Percentiles rank a stretch among this genome's conserved stretches.
These are phyloP conservation scores for Naganishia cerealis DNA, from an alignment of 1,284 basidiomycete species.

Conservation along the genomic window DNA sequence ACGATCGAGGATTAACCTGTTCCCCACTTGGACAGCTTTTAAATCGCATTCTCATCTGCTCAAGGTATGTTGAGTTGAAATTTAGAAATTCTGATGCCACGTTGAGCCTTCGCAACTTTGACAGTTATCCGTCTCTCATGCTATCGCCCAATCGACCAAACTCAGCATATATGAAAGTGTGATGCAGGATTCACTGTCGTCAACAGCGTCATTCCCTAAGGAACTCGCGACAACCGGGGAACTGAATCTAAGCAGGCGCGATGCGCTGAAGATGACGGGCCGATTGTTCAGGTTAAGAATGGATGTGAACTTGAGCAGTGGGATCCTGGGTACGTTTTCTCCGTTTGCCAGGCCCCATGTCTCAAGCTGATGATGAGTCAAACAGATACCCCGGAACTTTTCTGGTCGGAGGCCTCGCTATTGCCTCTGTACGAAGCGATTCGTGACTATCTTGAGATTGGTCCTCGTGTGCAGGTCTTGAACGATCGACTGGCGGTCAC, in stretches of 20 bases:
- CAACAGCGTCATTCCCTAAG: slow-evolving; percentile 78
- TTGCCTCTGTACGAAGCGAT: slow-evolving; percentile 89
- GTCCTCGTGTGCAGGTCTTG: slow-evolving; percentile 75
- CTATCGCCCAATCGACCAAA: slow-evolving; percentile 89
- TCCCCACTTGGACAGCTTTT: slow-evolving; percentile 62
- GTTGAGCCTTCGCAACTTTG: slow-evolving; percentile 38
- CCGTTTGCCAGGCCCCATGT: background rate
- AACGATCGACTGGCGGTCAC: slow-evolving; percentile 87
- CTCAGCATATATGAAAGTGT: slow-evolving; percentile 83
- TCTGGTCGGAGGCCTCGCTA: slow-evolving; percentile 90
- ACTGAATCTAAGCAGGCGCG: slow-evolving; percentile 72
- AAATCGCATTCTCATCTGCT: slow-evolving; percentile 83
- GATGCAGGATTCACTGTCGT: slow-evolving; percentile 74
- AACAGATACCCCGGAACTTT: slow-evolving; percentile 84
- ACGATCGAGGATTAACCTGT: background rate
- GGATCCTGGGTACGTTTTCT: slow-evolving; percentile 65
- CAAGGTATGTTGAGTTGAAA: slow-evolving; percentile 51
- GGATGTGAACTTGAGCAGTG: slow-evolving; percentile 87
- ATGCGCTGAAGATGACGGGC: slow-evolving; percentile 84
- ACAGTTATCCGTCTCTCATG: slow-evolving; percentile 85
- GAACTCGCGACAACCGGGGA: slow-evolving; percentile 78
- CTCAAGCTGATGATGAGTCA: background rate
- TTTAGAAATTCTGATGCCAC: slow-evolving; percentile 10
- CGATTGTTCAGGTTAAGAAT: slow-evolving; percentile 82
- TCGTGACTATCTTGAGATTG: slow-evolving; percentile 91